Evolutionary conservation across 805 yeast genomes (phyloP).

Genomic region (Candida tammaniensis): DNA sequence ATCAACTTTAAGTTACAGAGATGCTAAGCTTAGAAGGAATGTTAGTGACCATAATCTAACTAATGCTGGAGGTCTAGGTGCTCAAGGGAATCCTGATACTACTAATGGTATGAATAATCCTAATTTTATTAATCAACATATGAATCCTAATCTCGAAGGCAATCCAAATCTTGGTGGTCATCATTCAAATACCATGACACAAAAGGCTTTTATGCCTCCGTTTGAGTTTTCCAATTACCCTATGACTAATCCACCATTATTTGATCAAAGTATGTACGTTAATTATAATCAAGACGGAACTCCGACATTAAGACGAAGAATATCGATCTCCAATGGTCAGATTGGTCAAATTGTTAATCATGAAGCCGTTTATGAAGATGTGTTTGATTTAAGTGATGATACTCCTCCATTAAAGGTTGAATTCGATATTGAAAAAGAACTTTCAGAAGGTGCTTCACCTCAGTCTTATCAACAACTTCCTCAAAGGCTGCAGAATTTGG

Average conservation of each 20-base stretch:
- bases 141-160: not conserved
- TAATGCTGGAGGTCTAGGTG: too few species aligned
- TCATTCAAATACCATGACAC: too few species aligned
- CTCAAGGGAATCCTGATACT: too few species aligned
- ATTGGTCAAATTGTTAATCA: constrained; percentile 67
- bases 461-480: too few species aligned
- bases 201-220: not conserved
- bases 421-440: constrained; percentile 6
- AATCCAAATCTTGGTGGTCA: not conserved
- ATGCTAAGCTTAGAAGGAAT: too few species aligned
- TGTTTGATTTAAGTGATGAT: constrained; percentile 11
- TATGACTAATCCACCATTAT: constrained; percentile 46
- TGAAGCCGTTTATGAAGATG: constrained; percentile 35
- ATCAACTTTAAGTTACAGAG: too few species aligned
- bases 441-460: constrained; percentile 1
- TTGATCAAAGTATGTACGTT: constrained; percentile 40
- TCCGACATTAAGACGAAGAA: constrained; percentile 53
- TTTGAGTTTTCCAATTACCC: constrained; percentile 25
- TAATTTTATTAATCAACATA: not conserved
- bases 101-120: too few species aligned
- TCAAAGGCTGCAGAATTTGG: too few species aligned
- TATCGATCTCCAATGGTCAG: constrained; percentile 82
- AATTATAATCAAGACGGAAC: constrained; percentile 32
- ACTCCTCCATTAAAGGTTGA: constrained; percentile 7
- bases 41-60: too few species aligned